phyloP scores from a whole-genome alignment of 2,329 filamentous ascomycete genomes.

The Teratosphaeria destructans region DNA sequence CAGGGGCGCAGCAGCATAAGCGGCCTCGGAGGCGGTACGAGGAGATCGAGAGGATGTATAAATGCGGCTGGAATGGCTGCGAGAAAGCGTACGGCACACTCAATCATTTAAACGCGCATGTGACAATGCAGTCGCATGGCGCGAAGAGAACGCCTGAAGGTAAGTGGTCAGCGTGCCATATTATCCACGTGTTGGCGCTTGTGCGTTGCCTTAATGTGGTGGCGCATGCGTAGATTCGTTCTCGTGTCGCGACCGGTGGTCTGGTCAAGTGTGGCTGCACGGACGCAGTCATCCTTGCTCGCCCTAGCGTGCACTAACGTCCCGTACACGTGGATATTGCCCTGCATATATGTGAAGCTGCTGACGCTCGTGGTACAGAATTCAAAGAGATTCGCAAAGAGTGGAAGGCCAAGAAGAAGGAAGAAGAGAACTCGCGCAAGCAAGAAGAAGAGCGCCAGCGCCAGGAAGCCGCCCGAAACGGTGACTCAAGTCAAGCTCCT shows the following conservation, averaged over 20 bases:
- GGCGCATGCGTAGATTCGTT: background rate
- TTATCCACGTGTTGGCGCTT: background rate
- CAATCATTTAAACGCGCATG: conserved; percentile 95
- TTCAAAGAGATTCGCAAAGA: conserved; percentile 99
- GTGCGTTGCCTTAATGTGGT: background rate
- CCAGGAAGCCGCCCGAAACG: conserved; percentile 48
- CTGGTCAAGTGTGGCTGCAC: conserved; percentile 17
- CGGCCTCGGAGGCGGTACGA: conserved; percentile 86
- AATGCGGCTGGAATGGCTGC: conserved; percentile 96
- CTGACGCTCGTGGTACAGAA: conserved; percentile 49
- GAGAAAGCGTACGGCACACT: conserved; percentile 97
- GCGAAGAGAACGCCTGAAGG: conserved; percentile 93
- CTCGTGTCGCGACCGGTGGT: conserved; percentile 15
- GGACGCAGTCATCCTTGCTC: conserved; percentile 20
- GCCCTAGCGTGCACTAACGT: conserved; percentile 22
- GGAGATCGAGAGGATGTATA: conserved; percentile 99
- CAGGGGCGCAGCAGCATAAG: conserved; percentile 94
- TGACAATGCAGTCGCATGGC: conserved; percentile 97
- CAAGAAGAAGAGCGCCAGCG: conserved; percentile 77
- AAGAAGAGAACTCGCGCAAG: conserved; percentile 84
- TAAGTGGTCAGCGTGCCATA: conserved; percentile 39
- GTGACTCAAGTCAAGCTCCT: conserved; percentile 39
- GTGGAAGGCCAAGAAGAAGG: conserved; percentile 99
- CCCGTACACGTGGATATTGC: conserved; percentile 12
- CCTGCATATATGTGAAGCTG: conserved; percentile 13